phyloP scores from a whole-genome alignment of 192 early-diverging fungal species.

The Backusella morwellensis region DNA sequence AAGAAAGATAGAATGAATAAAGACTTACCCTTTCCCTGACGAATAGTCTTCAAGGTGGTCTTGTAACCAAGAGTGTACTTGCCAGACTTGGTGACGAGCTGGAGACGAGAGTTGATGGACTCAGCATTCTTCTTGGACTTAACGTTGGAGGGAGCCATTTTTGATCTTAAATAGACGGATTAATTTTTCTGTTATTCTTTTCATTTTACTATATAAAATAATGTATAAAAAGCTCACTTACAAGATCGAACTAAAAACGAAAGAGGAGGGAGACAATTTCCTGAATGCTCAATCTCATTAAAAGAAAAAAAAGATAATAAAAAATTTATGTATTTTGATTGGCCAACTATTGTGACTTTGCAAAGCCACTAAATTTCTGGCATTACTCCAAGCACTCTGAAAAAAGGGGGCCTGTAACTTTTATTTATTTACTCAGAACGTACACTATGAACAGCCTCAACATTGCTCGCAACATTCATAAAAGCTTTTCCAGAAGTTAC shows the following conservation, averaged over 20 bases:
- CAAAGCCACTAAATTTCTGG: constrained; percentile 1
- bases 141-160: constrained; percentile 46
- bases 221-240: background rate
- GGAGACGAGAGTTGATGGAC: constrained; percentile 97
- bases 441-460: background rate
- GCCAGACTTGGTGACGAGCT: constrained; percentile 99
- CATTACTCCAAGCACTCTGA: background rate
- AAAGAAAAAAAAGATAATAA: background rate
- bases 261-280: constrained; percentile 10
- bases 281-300: background rate
- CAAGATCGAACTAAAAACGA: constrained; percentile 12
- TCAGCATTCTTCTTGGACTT: constrained; percentile 88
- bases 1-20: background rate
- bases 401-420: constrained; percentile 3
- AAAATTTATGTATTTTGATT: background rate
- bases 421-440: constrained; percentile 4
- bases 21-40: constrained; percentile 86
- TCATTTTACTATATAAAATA: background rate
- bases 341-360: background rate
- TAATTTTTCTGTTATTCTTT: background rate
- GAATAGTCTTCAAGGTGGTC: constrained; percentile 96
- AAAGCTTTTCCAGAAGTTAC: constrained; percentile 3
- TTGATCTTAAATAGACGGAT: background rate
- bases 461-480: background rate
- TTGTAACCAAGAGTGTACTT: constrained; percentile 99